Evolutionary conservation across 352 stramenopile genomes (phyloP).

Genomic region (Blastocystis sp.): DNA sequence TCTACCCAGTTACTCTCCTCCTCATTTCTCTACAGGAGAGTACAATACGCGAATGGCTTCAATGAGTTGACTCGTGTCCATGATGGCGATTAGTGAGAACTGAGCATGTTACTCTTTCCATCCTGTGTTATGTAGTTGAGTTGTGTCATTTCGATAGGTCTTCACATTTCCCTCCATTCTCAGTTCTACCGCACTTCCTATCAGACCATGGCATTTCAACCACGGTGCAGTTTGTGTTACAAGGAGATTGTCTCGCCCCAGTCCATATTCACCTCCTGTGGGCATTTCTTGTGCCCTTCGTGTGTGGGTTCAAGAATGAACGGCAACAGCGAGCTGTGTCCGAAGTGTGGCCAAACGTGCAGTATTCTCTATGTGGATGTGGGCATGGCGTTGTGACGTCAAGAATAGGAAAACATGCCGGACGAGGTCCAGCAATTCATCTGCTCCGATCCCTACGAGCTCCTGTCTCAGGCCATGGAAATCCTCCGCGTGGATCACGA

Average conservation of each 20-base stretch:
- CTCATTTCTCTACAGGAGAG: no score
- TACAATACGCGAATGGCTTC: not conserved
- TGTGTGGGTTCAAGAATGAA: not conserved
- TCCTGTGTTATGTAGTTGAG: not conserved
- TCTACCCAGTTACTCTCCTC: not conserved
- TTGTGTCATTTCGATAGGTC: no score
- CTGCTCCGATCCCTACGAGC: not conserved
- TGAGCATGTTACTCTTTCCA: not conserved
- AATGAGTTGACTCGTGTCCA: not conserved
- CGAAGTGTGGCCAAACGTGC: conserved; percentile 24
- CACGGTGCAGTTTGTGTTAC: not conserved
- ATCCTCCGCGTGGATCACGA: not conserved
- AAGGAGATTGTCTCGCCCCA: not conserved
- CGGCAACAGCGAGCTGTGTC: not conserved
- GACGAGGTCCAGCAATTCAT: conserved; percentile 22
- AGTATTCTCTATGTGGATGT: conserved; percentile 8
- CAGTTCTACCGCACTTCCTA: no score
- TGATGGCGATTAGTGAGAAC: not conserved
- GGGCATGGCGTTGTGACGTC: not conserved
- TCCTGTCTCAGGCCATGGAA: conserved; percentile 6
- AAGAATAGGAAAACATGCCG: conserved; percentile 3
- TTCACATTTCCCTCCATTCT: not conserved
- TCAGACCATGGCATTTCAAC: not conserved
- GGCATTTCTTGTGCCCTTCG: conserved; percentile 25
- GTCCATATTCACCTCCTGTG: conserved; percentile 21